Evolutionary conservation across 345 rosid genomes (phyloP), one percentile per base, ranked within the genome.

Genomic region (Eucalyptus shirleyi): DNA sequence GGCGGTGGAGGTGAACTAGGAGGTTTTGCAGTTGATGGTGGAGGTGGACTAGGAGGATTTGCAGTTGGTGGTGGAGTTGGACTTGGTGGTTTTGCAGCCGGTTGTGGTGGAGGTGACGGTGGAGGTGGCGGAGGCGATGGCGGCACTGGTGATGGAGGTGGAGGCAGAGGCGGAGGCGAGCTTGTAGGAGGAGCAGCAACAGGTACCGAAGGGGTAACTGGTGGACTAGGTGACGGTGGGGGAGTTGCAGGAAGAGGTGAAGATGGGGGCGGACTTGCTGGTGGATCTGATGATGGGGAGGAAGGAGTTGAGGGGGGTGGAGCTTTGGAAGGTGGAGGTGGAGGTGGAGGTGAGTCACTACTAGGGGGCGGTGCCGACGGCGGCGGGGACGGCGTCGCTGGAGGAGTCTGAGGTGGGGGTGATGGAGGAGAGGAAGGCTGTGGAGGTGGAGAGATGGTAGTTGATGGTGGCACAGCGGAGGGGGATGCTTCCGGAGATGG

Each of bases 401-500:
- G 51, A 87, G 81, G 86, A 15, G 89, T 89, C 11, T 94, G 85
- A 19, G 89, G 91, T 16, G 95, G 92, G 28, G 93, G 89, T 19
- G 92, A 55, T 44, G 91, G 94, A 86, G 92, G 67, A 72, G 92
- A 81, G 26, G 90, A 89, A 49, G 91, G n/a, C 44, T 91, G 85
- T 28, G 94, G 90, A 8, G 91, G 88, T 56, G 92, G 89, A 13
- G 94, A 53, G 50, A 88, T 86, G 59, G 59, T 59, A 40, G 92
- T 87, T 88, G 93, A 44, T 37, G 95, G 95, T 60, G 97, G 90
- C 92, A 89, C 93, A 69, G 92, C 92, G 80, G 92, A n/a, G 83
- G 96, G 95, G 50, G 97, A 59, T 60, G 93, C 83, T 90, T 88
- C 86, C 55, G 98, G 96, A 80, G 98, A 37, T 87, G 95, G 96